A percentile compares a stretch with the other conserved stretches of the same genome.
Evolutionary conservation across 2,329 filamentous ascomycete species (phyloP).

Genomic region (Beauveria medogensis): DNA sequence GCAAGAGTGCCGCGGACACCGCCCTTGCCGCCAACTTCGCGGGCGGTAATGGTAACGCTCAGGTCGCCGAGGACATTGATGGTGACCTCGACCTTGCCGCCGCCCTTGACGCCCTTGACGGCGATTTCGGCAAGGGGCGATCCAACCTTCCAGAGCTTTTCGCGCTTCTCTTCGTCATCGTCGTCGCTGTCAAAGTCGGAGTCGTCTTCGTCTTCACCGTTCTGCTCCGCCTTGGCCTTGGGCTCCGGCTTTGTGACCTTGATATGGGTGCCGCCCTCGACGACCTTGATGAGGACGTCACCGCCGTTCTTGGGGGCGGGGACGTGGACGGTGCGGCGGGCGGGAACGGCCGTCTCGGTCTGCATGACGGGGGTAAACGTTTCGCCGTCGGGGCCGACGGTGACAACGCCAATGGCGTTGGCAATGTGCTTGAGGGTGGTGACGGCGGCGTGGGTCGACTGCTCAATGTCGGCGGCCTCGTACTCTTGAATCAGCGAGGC

Average conservation of each 20-base stretch:
- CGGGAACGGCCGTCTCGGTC: conserved; percentile 82
- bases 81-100: conserved; percentile 85
- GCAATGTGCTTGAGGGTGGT: conserved; percentile 87
- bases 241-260: conserved; percentile 84
- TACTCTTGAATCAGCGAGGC: conserved; percentile 92
- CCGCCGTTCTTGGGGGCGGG: conserved; percentile 70
- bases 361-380: conserved; percentile 75
- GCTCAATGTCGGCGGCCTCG: conserved; percentile 85
- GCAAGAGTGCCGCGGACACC: conserved; percentile 60
- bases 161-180: conserved; percentile 74
- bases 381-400: conserved; percentile 51
- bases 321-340: conserved; percentile 76
- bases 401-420: conserved; percentile 81
- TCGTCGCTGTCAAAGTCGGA: conserved; percentile 53
- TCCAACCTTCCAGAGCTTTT: conserved; percentile 89
- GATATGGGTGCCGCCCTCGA: conserved; percentile 84
- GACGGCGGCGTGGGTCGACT: conserved; percentile 91
- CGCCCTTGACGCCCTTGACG: conserved; percentile 77
- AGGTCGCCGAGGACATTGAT: conserved; percentile 80
- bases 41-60: conserved; percentile 67
- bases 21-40: conserved; percentile 81
- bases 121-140: conserved; percentile 77
- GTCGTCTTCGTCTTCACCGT: conserved; percentile 53
- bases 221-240: conserved; percentile 63
- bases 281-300: conserved; percentile 79